Percentiles rank a stretch among this genome's conserved stretches.
Evolutionary conservation across 225 moss, liverwort and hornwort species (phyloP).

Genomic region (Sphagnum contortum): DNA sequence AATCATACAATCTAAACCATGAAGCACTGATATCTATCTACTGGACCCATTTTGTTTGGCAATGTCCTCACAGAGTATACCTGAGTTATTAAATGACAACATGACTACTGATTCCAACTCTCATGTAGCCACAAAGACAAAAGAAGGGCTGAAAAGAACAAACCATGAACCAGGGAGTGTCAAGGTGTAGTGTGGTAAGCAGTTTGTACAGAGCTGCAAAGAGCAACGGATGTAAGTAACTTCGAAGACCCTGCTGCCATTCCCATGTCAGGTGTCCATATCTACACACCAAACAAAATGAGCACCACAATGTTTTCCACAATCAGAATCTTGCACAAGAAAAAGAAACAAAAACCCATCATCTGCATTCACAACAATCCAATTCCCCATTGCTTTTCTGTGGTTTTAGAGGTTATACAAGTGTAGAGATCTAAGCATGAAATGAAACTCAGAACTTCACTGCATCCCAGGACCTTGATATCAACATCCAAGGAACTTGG

Average conservation of each 20-base stretch:
- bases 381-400: neutral
- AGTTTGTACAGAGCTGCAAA: conserved; percentile 86
- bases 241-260: conserved; percentile 82
- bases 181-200: conserved; percentile 57
- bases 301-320: no score
- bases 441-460: neutral
- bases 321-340: neutral
- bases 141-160: conserved; percentile 20
- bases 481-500: no score
- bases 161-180: conserved; percentile 97
- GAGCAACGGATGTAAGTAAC: conserved; percentile 80
- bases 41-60: no score
- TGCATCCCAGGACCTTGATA: no score
- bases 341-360: neutral
- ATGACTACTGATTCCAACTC: no score
- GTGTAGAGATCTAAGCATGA: neutral
- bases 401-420: neutral
- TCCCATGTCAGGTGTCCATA: conserved; percentile 99
- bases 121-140: no score
- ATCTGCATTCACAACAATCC: neutral
- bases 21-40: no score
- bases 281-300: conserved; percentile 18
- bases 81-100: no score
- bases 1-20: no score
- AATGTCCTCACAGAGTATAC: no score